Conservation (phyloP, 164 flowering plant species). For the Annona squamosa region DNA sequence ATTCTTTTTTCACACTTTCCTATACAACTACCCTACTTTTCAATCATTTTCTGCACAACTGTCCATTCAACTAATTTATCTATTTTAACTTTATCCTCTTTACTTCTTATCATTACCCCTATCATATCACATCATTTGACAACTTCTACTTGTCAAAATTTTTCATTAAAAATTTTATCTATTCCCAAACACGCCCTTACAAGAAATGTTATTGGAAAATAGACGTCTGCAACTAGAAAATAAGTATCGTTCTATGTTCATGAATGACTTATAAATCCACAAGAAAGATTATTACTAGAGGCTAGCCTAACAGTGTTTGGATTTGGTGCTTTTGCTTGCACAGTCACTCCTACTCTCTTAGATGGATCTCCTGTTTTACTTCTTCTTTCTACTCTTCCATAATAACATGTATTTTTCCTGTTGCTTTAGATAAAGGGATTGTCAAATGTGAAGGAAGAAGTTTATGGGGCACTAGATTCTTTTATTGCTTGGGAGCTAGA, state of each 20-base stretch:
- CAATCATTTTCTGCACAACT: too few relatives aligned
- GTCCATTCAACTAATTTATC: too few relatives aligned
- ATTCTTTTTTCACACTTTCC: too few relatives aligned
- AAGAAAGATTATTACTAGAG: neutral
- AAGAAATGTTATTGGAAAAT: too few relatives aligned
- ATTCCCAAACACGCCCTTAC: too few relatives aligned
- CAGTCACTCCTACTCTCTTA: neutral
- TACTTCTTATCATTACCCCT: too few relatives aligned
- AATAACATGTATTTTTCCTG: neutral
- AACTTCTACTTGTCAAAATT: too few relatives aligned
- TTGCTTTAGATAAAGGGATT: constrained; percentile 51
- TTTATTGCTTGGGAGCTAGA: constrained; percentile 96
- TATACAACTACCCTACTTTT: too few relatives aligned
- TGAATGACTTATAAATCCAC: neutral
- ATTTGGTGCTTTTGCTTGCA: neutral
- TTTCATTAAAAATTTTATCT: too few relatives aligned
- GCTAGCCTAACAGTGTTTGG: neutral
- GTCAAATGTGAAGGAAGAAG: constrained; percentile 95
- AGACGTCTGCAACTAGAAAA: too few relatives aligned
- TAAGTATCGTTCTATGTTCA: neutral
- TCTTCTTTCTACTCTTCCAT: neutral
- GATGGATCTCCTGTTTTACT: neutral
- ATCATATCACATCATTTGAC: too few relatives aligned
- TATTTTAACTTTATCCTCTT: too few relatives aligned
- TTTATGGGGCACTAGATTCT: constrained; percentile 95